Percentiles rank a stretch among this genome's conserved stretches.
These are phyloP conservation scores for Rhodamnia rubescens DNA, from an alignment of 345 rosid genomes.

Conservation along the genomic window DNA sequence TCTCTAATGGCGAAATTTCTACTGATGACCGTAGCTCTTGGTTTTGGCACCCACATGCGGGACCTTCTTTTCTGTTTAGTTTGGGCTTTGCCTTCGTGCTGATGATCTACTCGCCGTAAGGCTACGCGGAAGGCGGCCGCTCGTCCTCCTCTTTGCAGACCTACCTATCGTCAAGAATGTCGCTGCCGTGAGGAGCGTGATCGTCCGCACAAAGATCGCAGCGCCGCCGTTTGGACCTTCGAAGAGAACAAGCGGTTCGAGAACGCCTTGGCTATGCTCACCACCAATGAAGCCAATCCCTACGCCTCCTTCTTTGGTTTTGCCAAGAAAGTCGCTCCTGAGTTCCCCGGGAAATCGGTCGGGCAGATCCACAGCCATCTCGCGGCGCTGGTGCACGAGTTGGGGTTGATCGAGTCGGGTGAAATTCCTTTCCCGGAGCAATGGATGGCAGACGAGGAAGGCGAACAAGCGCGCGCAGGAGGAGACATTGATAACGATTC, in stretches of 20 bases:
- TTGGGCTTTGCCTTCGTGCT: neutral
- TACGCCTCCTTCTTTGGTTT: neutral
- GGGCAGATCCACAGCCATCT: neutral
- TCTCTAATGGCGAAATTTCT: neutral
- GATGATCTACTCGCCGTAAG: neutral
- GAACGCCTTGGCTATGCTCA: neutral
- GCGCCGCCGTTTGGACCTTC: neutral
- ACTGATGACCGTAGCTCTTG: neutral
- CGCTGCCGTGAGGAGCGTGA: neutral
- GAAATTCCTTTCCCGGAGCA: neutral
- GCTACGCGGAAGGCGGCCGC: neutral
- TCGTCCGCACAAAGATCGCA: neutral
- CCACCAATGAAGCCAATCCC: neutral
- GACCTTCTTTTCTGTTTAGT: neutral
- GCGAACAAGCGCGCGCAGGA: neutral
- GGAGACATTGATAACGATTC: neutral
- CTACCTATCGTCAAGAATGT: neutral
- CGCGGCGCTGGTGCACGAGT: neutral
- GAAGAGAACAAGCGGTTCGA: slow-evolving; percentile 5
- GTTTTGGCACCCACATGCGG: neutral
- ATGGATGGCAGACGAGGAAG: neutral
- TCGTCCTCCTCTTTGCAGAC: neutral
- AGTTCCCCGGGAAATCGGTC: neutral
- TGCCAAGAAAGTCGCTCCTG: neutral
- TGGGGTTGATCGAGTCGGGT: neutral